A percentile compares a stretch with the other conserved stretches of the same genome.
phyloP scores from a whole-genome alignment of 2,329 filamentous ascomycete species.

The Botryosphaeria dothidea region DNA sequence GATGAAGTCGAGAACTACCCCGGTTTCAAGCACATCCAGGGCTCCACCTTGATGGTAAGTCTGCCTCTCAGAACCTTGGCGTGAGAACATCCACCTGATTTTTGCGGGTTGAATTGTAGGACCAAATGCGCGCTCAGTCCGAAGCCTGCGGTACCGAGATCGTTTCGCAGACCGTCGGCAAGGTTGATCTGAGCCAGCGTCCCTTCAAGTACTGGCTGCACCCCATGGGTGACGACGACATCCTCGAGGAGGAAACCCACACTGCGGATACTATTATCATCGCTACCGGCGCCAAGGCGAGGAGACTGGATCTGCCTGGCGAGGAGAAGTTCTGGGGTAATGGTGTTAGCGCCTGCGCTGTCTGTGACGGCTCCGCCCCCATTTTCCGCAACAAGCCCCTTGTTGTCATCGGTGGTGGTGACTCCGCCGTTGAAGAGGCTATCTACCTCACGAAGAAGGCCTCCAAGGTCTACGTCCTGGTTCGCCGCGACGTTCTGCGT shows the following conservation, averaged over 20 bases:
- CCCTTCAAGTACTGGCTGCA: slow-evolving; percentile 85
- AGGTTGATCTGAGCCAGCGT: slow-evolving; percentile 76
- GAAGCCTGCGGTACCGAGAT: slow-evolving; percentile 90
- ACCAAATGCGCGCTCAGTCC: slow-evolving; percentile 90
- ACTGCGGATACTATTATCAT: slow-evolving; percentile 93
- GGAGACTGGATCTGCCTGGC: slow-evolving; percentile 77
- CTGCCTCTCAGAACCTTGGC: neutral
- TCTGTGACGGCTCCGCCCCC: slow-evolving; percentile 94
- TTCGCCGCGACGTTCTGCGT: slow-evolving; percentile 81
- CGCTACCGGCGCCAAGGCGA: slow-evolving; percentile 90
- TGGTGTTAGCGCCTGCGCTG: slow-evolving; percentile 92
- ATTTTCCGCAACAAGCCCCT: slow-evolving; percentile 97
- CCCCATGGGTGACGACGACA: slow-evolving; percentile 77
- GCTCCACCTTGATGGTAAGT: slow-evolving; percentile 78
- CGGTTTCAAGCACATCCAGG: slow-evolving; percentile 89
- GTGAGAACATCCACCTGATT: slow-evolving; percentile 4
- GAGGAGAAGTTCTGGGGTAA: slow-evolving; percentile 98
- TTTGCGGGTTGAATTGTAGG: slow-evolving; percentile 46
- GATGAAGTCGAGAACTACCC: slow-evolving; percentile 99
- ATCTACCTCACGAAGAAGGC: slow-evolving; percentile 98
- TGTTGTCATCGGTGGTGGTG: slow-evolving; percentile 93
- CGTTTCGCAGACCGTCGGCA: slow-evolving; percentile 87
- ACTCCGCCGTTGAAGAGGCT: slow-evolving; percentile 95
- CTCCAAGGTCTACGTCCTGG: slow-evolving; percentile 89
- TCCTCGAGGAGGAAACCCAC: slow-evolving; percentile 66